phyloP scores from a whole-genome alignment of 257 asterid genomes.

The Lithospermum erythrorhizon region DNA sequence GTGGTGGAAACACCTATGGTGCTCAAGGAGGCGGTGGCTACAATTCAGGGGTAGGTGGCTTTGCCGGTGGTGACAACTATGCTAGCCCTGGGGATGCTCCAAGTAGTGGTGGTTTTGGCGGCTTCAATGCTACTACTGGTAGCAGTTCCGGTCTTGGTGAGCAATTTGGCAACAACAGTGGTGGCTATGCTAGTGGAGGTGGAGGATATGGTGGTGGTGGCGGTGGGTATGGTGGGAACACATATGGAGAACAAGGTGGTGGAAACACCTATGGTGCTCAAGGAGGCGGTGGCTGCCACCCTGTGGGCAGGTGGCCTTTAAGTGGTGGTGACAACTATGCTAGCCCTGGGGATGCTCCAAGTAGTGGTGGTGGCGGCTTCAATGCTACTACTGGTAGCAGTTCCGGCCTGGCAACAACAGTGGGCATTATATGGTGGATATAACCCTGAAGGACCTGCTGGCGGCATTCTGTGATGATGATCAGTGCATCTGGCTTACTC shows the following conservation, averaged over 20 bases:
- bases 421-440: slow-evolving; percentile 14
- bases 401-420: background rate
- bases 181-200: slow-evolving; percentile 7
- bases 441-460: slow-evolving; percentile 12
- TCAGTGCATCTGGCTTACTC: slow-evolving; percentile 16
- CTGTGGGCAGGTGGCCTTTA: slow-evolving; percentile 2
- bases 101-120: slow-evolving; percentile 12
- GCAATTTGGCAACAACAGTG: background rate
- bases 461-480: slow-evolving; percentile 21
- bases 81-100: slow-evolving; percentile 1
- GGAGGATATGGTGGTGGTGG: slow-evolving; percentile 6
- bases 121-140: slow-evolving; percentile 11
- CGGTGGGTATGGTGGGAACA: slow-evolving; percentile 11
- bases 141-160: no score
- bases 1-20: slow-evolving; percentile 1
- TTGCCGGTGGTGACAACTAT: no score
- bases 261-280: background rate
- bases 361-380: slow-evolving; percentile 12
- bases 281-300: background rate
- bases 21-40: background rate
- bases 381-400: slow-evolving; percentile 10
- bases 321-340: no score
- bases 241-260: slow-evolving; percentile 5
- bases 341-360: background rate
- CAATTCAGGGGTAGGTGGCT: slow-evolving; percentile 1